Percentiles rank a stretch among this genome's conserved stretches.
Evolutionary conservation across 2,329 filamentous ascomycete genomes (phyloP).

Genomic region (Stromatinia cepivora): DNA sequence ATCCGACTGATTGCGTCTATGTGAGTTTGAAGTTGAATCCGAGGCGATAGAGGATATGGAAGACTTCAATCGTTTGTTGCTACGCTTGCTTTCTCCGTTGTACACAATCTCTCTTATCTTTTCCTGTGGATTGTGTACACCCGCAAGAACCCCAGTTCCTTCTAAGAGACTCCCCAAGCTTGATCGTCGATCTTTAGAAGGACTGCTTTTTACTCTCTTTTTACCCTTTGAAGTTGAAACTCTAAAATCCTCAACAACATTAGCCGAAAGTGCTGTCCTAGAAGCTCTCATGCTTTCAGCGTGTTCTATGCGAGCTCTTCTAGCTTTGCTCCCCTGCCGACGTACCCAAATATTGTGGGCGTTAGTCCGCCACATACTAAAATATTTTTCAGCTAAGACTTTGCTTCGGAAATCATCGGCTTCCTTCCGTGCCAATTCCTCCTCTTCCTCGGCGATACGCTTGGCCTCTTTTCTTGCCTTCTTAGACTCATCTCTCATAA

Average conservation of each 20-base stretch:
- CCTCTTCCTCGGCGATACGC: conserved; percentile 29
- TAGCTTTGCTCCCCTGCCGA: conserved; percentile 37
- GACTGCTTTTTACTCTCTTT: background rate
- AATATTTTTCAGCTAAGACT: conserved; percentile 38
- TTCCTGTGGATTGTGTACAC: conserved; percentile 31
- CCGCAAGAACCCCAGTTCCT: conserved; percentile 34
- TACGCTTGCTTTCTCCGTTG: conserved; percentile 17
- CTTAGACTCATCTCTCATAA: conserved; percentile 27
- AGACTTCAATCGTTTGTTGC: conserved; percentile 31
- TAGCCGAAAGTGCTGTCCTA: conserved; percentile 33
- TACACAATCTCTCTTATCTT: conserved; percentile 31
- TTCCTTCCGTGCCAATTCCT: conserved; percentile 30
- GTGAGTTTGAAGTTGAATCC: conserved; percentile 28
- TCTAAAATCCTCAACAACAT: conserved; percentile 40
- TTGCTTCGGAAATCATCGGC: conserved; percentile 36
- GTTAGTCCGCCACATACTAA: conserved; percentile 35
- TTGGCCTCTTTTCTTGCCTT: conserved; percentile 24
- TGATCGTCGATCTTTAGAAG: conserved; percentile 23
- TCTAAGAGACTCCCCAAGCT: conserved; percentile 37
- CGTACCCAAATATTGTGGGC: conserved; percentile 34
- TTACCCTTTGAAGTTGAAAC: conserved; percentile 30
- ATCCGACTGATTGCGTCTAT: conserved; percentile 33
- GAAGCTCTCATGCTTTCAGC: conserved; percentile 36
- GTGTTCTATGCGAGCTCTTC: conserved; percentile 36
- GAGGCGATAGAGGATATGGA: conserved; percentile 26